phyloP scores from a whole-genome alignment of 768 basidiomycete species.

The Naganishia vaughanmartiniae region DNA sequence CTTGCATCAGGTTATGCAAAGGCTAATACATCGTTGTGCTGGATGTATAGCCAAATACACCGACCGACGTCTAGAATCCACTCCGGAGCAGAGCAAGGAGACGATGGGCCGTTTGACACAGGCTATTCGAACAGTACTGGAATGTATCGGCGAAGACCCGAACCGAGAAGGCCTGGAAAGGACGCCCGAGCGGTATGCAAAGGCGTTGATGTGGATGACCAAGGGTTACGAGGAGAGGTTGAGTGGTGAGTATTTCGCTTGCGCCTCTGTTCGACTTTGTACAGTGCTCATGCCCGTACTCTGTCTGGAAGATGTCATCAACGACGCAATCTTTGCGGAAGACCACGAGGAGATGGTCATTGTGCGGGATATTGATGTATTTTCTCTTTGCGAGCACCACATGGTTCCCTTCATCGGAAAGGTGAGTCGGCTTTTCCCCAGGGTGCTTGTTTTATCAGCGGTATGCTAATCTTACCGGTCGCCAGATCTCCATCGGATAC shows the following conservation, averaged over 20 bases:
- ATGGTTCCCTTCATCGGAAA: conserved; percentile 97
- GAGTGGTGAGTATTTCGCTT: conserved; percentile 60
- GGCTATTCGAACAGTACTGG: conserved; percentile 86
- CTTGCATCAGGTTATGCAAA: too few species aligned
- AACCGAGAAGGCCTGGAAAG: conserved; percentile 84
- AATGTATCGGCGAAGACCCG: conserved; percentile 98
- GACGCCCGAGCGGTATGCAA: conserved; percentile 93
- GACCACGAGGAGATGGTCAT: conserved; percentile 99
- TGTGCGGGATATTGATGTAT: conserved; percentile 94
- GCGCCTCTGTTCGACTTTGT: not conserved
- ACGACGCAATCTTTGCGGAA: conserved; percentile 96
- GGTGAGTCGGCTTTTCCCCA: conserved; percentile 57
- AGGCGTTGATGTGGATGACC: conserved; percentile 98
- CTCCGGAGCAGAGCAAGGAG: conserved; percentile 66
- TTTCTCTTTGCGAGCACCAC: conserved; percentile 96
- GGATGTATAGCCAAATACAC: conserved; percentile 72
- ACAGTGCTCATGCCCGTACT: not conserved
- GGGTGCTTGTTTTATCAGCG: conserved; percentile 1
- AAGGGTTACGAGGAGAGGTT: conserved; percentile 95
- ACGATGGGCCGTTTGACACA: conserved; percentile 73
- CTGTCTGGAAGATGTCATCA: conserved; percentile 75
- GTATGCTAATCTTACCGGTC: conserved; percentile 48
- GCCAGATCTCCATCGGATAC: conserved; percentile 89
- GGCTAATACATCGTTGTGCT: not conserved
- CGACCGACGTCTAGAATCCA: conserved; percentile 74